Percentiles rank a stretch among this genome's conserved stretches.
These are phyloP conservation scores for Fusarium brachygibbosum DNA, from an alignment of 2,329 filamentous ascomycete genomes.

Conservation along the genomic window DNA sequence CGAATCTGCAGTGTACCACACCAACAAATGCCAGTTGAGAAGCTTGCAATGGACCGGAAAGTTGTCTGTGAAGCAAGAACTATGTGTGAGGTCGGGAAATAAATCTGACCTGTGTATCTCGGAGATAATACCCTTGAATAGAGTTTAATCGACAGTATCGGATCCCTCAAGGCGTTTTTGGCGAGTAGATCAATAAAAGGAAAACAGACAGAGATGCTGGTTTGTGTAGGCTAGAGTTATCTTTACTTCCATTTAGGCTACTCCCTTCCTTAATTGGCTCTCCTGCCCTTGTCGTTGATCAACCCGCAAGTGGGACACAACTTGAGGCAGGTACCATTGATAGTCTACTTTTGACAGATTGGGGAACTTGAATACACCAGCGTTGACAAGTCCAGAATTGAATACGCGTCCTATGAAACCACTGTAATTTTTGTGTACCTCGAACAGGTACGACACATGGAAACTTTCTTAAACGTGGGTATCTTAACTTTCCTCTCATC, in stretches of 20 bases:
- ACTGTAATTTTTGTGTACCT: not conserved
- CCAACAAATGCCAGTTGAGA: not conserved
- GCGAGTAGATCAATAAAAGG: not conserved
- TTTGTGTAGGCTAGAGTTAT: not conserved
- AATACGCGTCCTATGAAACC: not conserved
- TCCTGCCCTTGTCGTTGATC: slow-evolving; percentile 8
- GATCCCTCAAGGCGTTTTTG: not conserved
- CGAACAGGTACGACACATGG: not conserved
- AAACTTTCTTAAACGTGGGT: not conserved
- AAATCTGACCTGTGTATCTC: slow-evolving; percentile 16
- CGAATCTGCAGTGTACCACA: not conserved
- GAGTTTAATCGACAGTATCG: not conserved
- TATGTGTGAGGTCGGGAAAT: slow-evolving; percentile 38
- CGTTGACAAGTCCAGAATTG: not conserved
- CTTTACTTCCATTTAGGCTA: not conserved
- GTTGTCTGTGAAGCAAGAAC: not conserved
- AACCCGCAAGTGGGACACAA: slow-evolving; percentile 2
- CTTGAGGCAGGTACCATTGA: not conserved
- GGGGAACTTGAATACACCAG: not conserved
- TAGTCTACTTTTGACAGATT: not conserved
- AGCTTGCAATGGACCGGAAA: not conserved
- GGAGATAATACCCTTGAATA: not conserved
- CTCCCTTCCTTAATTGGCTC: not conserved
- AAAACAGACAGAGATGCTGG: not conserved
- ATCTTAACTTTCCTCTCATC: not conserved